phyloP scores from a whole-genome alignment of 176 grass and related monocot genomes.

The Secale cereale region DNA sequence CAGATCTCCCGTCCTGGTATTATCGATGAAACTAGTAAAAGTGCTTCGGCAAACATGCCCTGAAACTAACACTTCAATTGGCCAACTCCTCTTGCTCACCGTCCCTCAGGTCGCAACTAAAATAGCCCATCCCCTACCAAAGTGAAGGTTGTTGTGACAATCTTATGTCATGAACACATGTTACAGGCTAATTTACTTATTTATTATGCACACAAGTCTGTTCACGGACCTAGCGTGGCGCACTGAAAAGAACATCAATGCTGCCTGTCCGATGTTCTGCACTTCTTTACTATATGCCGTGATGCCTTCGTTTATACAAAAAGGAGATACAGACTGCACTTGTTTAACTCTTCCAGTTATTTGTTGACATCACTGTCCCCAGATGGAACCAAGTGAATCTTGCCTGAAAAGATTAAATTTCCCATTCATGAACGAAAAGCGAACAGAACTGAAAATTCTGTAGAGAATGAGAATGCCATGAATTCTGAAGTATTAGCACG shows the following conservation, averaged over 20 bases:
- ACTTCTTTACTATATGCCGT: neutral
- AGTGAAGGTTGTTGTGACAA: neutral
- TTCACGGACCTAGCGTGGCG: neutral
- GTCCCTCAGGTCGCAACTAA: neutral
- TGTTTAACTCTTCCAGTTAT: conserved; percentile 70
- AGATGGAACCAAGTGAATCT: conserved; percentile 61
- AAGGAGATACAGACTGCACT: conserved; percentile 18
- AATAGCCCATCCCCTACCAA: conserved; percentile 40
- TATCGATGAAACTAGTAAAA: neutral
- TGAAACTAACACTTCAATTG: neutral
- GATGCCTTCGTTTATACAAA: neutral
- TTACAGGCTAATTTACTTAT: neutral
- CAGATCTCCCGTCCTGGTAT: neutral
- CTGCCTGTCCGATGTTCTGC: neutral
- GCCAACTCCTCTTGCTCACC: neutral
- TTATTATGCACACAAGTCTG: neutral
- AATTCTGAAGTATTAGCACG: neutral
- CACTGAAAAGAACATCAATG: neutral
- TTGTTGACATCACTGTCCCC: conserved; percentile 43
- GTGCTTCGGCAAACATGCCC: neutral
- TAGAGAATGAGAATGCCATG: neutral
- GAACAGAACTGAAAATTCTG: neutral
- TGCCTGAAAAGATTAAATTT: conserved; percentile 43
- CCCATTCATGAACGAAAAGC: neutral
- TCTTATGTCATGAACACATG: neutral